Base-by-base conservation (phyloP, 2,329 filamentous ascomycete genomes). In the Alternaria sp. region DNA sequence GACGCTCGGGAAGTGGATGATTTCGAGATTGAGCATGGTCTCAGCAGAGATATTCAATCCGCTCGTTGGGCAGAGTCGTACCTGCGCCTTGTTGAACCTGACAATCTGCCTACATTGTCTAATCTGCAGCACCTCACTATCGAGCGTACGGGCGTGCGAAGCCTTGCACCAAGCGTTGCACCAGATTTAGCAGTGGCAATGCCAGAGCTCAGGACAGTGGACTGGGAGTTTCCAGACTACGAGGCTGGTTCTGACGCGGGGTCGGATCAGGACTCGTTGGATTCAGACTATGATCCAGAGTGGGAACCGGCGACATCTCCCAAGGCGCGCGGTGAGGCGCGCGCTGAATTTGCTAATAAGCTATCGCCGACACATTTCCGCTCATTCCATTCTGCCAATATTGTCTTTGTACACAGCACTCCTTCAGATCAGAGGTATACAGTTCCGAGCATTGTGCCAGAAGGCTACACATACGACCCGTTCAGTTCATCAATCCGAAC, bases 401-500 rank as follows among this genome's bases (percentile, higher is more conserved):
- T 61, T 17, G 17, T 36, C 44, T 57, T 65, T 5, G 40, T 55
- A 21, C 53, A 64, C 62, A n/a, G 21, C 19, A 19, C 23, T 13
- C 58, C 57, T 23, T 49, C 5, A 28, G 57, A 64, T 32, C 53
- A 64, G 47, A 57, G 62, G 43, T 17, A 28, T 15, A 36, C 30
- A 30, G 26, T 25, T 30, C 59, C 25, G 44, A 62, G 54, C 32
- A 58, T 62, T 45, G 46, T 65, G n/a, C 62, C 62, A 59, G 30
- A 26, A 47, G 55, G 55, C 7, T 45, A 21, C 26, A 28, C 51
- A 11, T 55, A 59, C 51, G 62, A 67, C 44, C 60, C 67, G 3
- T 62, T 69, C 46, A 69, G 65, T 49, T 44, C 62, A 15, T 45
- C 60, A 32, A 51, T 67, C 3, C 67, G 61, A 43, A 53, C 47